Percentiles rank a stretch among this genome's conserved stretches.
Evolutionary conservation across 306 rosid species (phyloP).

Genomic region (Ochetophila trinervis): DNA sequence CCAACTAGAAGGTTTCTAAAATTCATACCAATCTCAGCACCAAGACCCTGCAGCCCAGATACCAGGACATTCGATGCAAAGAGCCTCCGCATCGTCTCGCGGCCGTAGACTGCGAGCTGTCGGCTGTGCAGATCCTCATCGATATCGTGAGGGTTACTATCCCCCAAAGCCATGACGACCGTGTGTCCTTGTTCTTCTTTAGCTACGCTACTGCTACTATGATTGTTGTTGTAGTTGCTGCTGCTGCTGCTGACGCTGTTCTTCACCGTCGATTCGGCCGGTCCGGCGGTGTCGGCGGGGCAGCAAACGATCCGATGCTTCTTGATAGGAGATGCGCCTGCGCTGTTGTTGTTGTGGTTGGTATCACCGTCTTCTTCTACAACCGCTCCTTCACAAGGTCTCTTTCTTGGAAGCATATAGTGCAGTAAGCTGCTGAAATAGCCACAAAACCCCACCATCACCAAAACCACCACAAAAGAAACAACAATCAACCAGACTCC

Average conservation of each 20-base stretch:
- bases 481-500: slow-evolving; percentile 19
- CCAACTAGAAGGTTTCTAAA: neutral
- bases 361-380: slow-evolving; percentile 46
- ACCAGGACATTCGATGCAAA: slow-evolving; percentile 74
- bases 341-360: slow-evolving; percentile 15
- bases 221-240: slow-evolving; percentile 9
- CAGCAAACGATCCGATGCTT: slow-evolving; percentile 54
- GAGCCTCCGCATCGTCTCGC: slow-evolving; percentile 89
- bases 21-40: slow-evolving; percentile 82
- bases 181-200: slow-evolving; percentile 23
- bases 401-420: slow-evolving; percentile 97
- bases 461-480: slow-evolving; percentile 24
- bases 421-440: slow-evolving; percentile 61
- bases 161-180: slow-evolving; percentile 61
- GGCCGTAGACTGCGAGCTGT: slow-evolving; percentile 93
- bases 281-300: slow-evolving; percentile 29
- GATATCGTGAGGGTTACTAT: slow-evolving; percentile 48
- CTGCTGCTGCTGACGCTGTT: slow-evolving; percentile 21
- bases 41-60: slow-evolving; percentile 93
- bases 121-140: slow-evolving; percentile 99
- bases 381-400: slow-evolving; percentile 73
- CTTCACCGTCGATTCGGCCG: slow-evolving; percentile 47
- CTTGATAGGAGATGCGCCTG: slow-evolving; percentile 40
- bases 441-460: slow-evolving; percentile 36
- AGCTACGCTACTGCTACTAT: slow-evolving; percentile 30